These are phyloP conservation scores for Gossypium schwendimanii DNA, from an alignment of 441 rosid species.

Conservation along the genomic window DNA sequence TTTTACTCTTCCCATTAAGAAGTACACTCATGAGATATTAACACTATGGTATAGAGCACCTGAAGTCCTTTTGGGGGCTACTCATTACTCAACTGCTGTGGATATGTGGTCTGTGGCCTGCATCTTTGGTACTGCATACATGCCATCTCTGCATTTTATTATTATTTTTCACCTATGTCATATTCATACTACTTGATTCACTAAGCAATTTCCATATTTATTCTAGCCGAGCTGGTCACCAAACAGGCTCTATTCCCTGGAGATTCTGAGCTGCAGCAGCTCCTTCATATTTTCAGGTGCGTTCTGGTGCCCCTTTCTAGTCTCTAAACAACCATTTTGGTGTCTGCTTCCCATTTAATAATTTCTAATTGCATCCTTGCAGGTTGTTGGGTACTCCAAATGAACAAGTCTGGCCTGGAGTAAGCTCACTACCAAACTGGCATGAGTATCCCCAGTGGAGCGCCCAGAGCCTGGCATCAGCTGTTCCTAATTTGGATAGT, in stretches of 20 bases:
- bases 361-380: constrained; percentile 5
- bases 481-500: constrained; percentile 57
- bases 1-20: constrained; percentile 82
- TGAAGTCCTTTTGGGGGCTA: constrained; percentile 86
- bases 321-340: neutral
- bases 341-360: neutral
- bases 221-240: constrained; percentile 70
- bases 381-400: constrained; percentile 93
- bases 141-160: neutral
- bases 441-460: constrained; percentile 98
- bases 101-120: constrained; percentile 98
- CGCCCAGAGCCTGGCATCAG: constrained; percentile 52
- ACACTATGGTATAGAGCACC: constrained; percentile 98
- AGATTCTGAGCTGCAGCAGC: constrained; percentile 95
- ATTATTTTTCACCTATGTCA: neutral
- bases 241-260: constrained; percentile 95
- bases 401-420: constrained; percentile 90
- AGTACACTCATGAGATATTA: constrained; percentile 94
- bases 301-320: neutral
- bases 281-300: constrained; percentile 86
- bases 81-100: constrained; percentile 97
- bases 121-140: constrained; percentile 55
- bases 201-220: neutral
- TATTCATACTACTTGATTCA: neutral
- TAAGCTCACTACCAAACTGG: constrained; percentile 80